Evolutionary conservation across 805 yeast species (phyloP), one percentile per base, ranked within the genome.

Genomic region (Cyberlindnera lachancei): DNA sequence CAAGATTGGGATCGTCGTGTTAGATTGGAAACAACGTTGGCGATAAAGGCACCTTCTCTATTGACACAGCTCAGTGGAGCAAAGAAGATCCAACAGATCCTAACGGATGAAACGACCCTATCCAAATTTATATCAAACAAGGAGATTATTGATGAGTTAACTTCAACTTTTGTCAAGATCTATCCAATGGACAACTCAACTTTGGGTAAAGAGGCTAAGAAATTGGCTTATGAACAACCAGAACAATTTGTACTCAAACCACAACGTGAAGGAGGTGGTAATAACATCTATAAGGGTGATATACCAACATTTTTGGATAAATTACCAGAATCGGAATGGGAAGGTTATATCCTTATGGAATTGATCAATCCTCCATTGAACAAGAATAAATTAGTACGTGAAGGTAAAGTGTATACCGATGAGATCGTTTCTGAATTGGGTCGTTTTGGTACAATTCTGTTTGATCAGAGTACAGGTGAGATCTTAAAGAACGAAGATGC

Each of bases 221-320:
- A 68, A 38, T 56, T 84, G 27, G 95, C 94, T 2, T 61, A 79
- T 29, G 75, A 73, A 40, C 38, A 56, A 3, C 90, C 96, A 0
- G 74, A 73, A 33, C 66, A 69, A 16, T 92, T 64, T 53, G 99
- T 92, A 1, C 66, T 92, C 46, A 92, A 92, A 52, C 99, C 99
- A 4, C 98, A 92, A 59, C 73, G 99, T 63, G 99, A 92, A 64
- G 99, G 99, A 24, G 99, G 99, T 28, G 98, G 98, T 14, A 87
- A 92, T 56, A 92, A 92, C 54, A 73, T 92, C 34, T 92, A 92
- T 59, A 83, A 84, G 49, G 74, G 75, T 23, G 82, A 85, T 46
- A 92, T 92, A 36, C 95, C 96, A 2, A 63, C 41, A 0, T 90
- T 85, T 50, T 59, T 92, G 46, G 51, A 66, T 10, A 44, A 62